Evolutionary conservation across 352 stramenopile genomes (phyloP).

Genomic region (Globisporangium alternatum): DNA sequence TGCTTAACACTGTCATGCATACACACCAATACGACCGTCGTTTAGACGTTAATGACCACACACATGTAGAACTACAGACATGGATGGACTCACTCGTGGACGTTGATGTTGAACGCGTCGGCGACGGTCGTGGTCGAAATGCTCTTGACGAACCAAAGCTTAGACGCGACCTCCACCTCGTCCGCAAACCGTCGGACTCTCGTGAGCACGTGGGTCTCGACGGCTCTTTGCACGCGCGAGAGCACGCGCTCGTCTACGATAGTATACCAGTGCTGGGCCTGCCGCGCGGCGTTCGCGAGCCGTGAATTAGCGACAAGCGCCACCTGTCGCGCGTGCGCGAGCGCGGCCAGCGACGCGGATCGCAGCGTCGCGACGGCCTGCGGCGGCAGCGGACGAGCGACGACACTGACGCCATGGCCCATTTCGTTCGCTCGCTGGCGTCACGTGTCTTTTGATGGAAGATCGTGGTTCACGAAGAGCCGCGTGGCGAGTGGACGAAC

Average conservation of each 20-base stretch:
- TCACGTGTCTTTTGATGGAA: neutral
- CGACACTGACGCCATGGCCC: slow-evolving; percentile 49
- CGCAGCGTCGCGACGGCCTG: slow-evolving; percentile 23
- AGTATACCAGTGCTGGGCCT: slow-evolving; percentile 39
- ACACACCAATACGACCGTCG: neutral
- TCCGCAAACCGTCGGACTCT: slow-evolving; percentile 38
- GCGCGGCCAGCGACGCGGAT: slow-evolving; percentile 18
- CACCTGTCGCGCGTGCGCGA: slow-evolving; percentile 28
- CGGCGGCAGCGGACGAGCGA: slow-evolving; percentile 16
- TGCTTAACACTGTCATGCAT: slow-evolving; percentile 32
- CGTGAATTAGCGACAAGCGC: slow-evolving; percentile 32
- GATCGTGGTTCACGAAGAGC: no score
- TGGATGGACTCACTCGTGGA: slow-evolving; percentile 38
- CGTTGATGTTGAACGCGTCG: slow-evolving; percentile 42
- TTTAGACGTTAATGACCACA: neutral
- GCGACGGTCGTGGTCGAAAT: slow-evolving; percentile 61
- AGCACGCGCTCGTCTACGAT: slow-evolving; percentile 59
- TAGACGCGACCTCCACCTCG: slow-evolving; percentile 52
- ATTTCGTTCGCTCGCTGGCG: slow-evolving; percentile 21
- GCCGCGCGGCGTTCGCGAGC: slow-evolving; percentile 29
- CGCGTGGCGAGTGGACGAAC: no score
- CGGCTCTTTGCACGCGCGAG: slow-evolving; percentile 35
- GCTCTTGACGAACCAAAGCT: slow-evolving; percentile 60
- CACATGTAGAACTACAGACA: neutral
- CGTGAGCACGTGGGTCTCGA: slow-evolving; percentile 51